Conservation (phyloP, 768 basidiomycete species). For the Rhodotorula toruloides region DNA sequence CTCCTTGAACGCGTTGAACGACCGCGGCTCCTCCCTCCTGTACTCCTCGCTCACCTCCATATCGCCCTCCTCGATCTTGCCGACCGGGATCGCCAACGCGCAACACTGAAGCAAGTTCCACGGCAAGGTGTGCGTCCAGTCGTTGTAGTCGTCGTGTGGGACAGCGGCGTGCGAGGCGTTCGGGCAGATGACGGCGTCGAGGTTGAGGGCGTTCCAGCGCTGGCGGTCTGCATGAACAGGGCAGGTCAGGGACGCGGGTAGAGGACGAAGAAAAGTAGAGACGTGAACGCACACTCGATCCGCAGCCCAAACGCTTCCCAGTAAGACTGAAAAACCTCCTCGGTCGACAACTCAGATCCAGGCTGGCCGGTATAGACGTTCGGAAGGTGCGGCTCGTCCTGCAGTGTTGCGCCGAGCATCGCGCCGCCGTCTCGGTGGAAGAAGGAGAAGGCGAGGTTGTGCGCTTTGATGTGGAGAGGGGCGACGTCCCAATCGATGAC, state of each 20-base stretch:
- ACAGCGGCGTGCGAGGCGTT: slow-evolving; percentile 16
- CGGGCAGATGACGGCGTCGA: slow-evolving; percentile 21
- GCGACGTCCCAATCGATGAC: slow-evolving; percentile 14
- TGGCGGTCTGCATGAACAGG: neutral
- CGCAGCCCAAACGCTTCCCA: no score
- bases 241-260: neutral
- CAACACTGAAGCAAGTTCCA: slow-evolving; percentile 17
- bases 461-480: slow-evolving; percentile 12
- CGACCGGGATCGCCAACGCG: slow-evolving; percentile 13
- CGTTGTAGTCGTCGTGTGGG: slow-evolving; percentile 7
- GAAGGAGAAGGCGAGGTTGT: slow-evolving; percentile 7
- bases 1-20: no score
- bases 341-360: no score
- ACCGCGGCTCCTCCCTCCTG: no score
- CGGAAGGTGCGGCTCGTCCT: no score
- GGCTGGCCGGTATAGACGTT: no score
- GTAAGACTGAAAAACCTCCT: no score
- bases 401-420: slow-evolving; percentile 17
- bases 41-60: no score
- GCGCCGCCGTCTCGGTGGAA: slow-evolving; percentile 20
- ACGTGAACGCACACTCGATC: no score
- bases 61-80: neutral
- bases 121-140: slow-evolving; percentile 11
- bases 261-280: neutral
- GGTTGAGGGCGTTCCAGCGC: no score